These are phyloP conservation scores for Euphrasia confusa DNA, from an alignment of 257 asterid species.

Conservation along the genomic window DNA sequence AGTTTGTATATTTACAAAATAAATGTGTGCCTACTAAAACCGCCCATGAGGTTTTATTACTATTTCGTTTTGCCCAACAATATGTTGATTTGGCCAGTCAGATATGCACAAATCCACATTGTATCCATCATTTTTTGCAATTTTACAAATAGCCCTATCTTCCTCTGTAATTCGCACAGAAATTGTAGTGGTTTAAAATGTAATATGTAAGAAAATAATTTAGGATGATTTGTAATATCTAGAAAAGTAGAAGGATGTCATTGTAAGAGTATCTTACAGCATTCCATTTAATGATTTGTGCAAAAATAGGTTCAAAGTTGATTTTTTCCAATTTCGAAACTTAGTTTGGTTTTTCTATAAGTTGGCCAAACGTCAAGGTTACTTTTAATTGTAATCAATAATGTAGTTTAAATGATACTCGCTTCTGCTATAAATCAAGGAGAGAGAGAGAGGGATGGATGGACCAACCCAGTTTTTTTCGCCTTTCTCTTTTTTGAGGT, in stretches of 20 bases:
- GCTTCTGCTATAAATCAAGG: conserved; percentile 1
- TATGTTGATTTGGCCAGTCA: background rate
- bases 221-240: too few species aligned
- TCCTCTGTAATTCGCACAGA: background rate
- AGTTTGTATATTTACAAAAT: too few species aligned
- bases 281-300: background rate
- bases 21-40: background rate
- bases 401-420: background rate
- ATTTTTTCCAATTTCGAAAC: background rate
- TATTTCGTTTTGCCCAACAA: background rate
- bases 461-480: conserved; percentile 54
- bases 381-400: background rate
- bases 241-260: background rate
- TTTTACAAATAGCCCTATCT: too few species aligned
- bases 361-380: background rate
- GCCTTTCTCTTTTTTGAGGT: conserved; percentile 51
- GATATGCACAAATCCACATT: background rate
- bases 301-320: too few species aligned
- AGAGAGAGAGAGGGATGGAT: background rate
- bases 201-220: background rate
- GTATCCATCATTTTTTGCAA: background rate
- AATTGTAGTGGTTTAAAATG: background rate
- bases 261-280: background rate
- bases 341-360: background rate
- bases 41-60: background rate